Base-by-base conservation (phyloP, 2,329 filamentous ascomycete genomes). In the Dothideomycetes sp. region DNA sequence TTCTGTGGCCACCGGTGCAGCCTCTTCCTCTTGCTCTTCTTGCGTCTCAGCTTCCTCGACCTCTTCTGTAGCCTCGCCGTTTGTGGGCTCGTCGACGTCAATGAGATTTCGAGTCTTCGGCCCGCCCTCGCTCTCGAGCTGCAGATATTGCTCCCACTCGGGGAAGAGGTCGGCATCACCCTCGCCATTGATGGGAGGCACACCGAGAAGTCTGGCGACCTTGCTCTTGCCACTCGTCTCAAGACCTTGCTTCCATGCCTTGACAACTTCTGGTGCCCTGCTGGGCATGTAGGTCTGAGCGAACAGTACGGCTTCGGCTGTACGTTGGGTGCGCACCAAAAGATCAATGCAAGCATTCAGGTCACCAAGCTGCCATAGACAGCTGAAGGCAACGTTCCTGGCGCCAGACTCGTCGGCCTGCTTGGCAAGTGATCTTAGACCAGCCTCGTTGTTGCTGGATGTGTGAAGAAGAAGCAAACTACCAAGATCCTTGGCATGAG, bases 201-300 rank as follows among this genome's bases (percentile, higher is more conserved):
- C 73, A 45, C 84, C 89, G 39, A 98, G 74, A 37, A 87, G 70
- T 64, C 89, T 82, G 9, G 83, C 77, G 3, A 96, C 82, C 49
- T 91, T 85, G 9, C 72, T 75, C 69, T 93, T 94, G 59, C 89
- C 89, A 38, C 71, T 73, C 64, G 85, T 84, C 59, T 95, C 88
- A 36, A 98, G 62, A 22, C 68, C 75, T 45, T 79, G 73, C 64
- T 94, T 95, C 91, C 89, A 98, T 45, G 75, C 64, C 44, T 70
- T 69, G 4, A 84, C 86, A 1, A 87, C 70, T 2, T 69, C 72
- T 1, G 72, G 65, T 11, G 85, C 76, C 19, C 79, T 61, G 47
- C 81, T 88, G 1, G 91, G 91, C 66, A 88, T 91, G 64, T 96
- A 98, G 3, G 89, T 98, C 63, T 96, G 89, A 4, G 86, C 78